These are phyloP conservation scores for Lactarius vividus DNA, from an alignment of 768 basidiomycete species.

Conservation along the genomic window DNA sequence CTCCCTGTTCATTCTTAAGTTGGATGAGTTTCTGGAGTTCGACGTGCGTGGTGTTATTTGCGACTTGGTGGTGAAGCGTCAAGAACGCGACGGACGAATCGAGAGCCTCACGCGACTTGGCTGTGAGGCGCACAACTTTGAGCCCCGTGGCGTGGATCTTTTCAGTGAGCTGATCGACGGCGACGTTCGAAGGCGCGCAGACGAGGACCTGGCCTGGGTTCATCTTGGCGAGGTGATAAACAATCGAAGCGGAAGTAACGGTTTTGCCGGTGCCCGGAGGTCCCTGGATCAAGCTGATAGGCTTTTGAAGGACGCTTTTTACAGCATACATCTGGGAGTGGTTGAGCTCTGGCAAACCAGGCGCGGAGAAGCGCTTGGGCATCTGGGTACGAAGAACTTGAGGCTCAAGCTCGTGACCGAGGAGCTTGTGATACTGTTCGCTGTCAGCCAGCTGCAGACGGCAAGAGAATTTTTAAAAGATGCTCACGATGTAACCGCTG, in stretches of 20 bases:
- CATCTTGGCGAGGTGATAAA: constrained; percentile 99
- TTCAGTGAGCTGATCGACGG: constrained; percentile 98
- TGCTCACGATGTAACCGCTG: constrained; percentile 93
- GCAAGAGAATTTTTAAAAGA: neutral
- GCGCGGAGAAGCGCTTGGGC: constrained; percentile 97
- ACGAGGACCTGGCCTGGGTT: constrained; percentile 99
- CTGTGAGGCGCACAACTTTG: constrained; percentile 96
- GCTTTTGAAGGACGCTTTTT: constrained; percentile 98
- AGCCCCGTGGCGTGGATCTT: constrained; percentile 99
- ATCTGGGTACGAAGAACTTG: constrained; percentile 88
- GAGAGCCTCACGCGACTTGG: constrained; percentile 96
- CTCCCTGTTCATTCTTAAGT: constrained; percentile 96
- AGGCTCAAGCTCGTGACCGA: constrained; percentile 96
- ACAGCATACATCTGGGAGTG: constrained; percentile 99
- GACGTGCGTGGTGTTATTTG: constrained; percentile 92
- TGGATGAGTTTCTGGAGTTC: constrained; percentile 98
- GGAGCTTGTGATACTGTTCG: constrained; percentile 90
- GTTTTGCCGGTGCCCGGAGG: constrained; percentile 99
- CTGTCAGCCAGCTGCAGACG: constrained; percentile 8
- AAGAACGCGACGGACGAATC: constrained; percentile 94
- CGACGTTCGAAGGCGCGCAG: constrained; percentile 98
- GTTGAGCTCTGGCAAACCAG: constrained; percentile 95
- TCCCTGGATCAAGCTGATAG: constrained; percentile 95
- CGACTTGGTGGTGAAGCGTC: constrained; percentile 95
- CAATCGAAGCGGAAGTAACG: constrained; percentile 97